Conservation (phyloP, 208 protist genomes). For the Wallacemonas rigidus region DNA sequence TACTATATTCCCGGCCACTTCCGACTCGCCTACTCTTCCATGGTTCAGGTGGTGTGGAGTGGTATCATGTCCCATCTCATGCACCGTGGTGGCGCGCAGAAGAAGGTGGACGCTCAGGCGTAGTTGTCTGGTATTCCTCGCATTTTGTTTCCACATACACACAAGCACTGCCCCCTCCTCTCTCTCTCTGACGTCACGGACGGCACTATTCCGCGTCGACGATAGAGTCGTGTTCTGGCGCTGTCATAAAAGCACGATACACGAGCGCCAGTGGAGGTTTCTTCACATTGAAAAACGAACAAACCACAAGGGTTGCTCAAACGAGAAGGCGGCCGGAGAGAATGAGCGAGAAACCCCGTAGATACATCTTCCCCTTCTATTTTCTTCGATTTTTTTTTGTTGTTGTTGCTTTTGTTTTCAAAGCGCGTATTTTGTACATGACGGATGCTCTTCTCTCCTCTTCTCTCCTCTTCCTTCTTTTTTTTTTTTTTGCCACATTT, state of each 20-base stretch:
- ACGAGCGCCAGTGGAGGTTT: too few species aligned
- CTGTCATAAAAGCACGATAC: too few species aligned
- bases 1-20: slow-evolving; percentile 84
- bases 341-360: too few species aligned
- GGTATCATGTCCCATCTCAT: slow-evolving; percentile 77
- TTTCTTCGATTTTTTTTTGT: background rate
- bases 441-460: too few species aligned
- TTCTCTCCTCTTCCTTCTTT: too few species aligned
- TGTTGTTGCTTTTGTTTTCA: background rate
- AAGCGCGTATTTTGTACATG: background rate
- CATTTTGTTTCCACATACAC: background rate
- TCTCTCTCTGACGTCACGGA: background rate
- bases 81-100: slow-evolving; percentile 39
- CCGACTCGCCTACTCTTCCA: slow-evolving; percentile 64
- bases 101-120: slow-evolving; percentile 17
- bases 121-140: background rate
- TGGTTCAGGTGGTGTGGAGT: slow-evolving; percentile 73
- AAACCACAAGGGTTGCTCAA: too few species aligned
- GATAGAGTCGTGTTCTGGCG: too few species aligned
- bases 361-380: background rate
- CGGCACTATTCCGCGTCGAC: too few species aligned
- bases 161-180: background rate
- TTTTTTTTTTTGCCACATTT: too few species aligned
- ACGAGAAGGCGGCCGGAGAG: too few species aligned
- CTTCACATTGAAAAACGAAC: too few species aligned